A percentile compares a stretch with the other conserved stretches of the same genome.
Evolutionary conservation across 331 rosid genomes (phyloP).

Genomic region (Acacia concinna): DNA sequence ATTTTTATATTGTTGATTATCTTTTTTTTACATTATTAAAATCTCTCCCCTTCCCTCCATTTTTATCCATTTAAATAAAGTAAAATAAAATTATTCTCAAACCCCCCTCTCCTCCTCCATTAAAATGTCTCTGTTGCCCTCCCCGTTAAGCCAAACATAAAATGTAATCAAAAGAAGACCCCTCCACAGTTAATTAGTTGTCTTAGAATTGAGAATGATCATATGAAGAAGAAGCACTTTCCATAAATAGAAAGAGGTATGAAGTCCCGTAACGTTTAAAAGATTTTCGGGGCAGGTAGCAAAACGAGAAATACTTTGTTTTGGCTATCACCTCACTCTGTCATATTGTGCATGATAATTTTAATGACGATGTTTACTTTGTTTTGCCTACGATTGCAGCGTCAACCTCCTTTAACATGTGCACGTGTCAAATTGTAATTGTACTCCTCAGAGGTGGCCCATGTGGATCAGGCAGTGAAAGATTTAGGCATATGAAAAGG

Average conservation of each 20-base stretch:
- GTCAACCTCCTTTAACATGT: background rate
- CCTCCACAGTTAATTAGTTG: background rate
- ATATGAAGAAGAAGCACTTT: background rate
- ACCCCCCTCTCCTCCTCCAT: too few species aligned
- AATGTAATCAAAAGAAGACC: background rate
- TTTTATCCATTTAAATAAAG: too few species aligned
- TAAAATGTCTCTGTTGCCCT: too few species aligned
- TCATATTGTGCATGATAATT: background rate
- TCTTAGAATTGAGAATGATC: background rate
- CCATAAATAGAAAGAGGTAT: background rate
- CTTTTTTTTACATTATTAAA: too few species aligned
- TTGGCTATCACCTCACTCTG: background rate
- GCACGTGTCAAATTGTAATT: background rate
- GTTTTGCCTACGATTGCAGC: background rate
- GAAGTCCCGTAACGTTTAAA: too few species aligned
- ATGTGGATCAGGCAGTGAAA: background rate
- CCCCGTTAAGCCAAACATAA: too few species aligned
- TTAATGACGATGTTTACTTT: background rate
- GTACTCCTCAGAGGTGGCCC: conserved; percentile 1
- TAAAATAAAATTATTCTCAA: too few species aligned
- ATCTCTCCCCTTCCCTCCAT: too few species aligned
- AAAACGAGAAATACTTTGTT: background rate
- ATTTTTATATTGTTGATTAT: too few species aligned
- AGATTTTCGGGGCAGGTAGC: background rate
- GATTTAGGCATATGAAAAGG: background rate